Evolutionary conservation across 2,329 filamentous ascomycete genomes (phyloP), one percentile per base, ranked within the genome.

Genomic region (Ramichloridium luteum): DNA sequence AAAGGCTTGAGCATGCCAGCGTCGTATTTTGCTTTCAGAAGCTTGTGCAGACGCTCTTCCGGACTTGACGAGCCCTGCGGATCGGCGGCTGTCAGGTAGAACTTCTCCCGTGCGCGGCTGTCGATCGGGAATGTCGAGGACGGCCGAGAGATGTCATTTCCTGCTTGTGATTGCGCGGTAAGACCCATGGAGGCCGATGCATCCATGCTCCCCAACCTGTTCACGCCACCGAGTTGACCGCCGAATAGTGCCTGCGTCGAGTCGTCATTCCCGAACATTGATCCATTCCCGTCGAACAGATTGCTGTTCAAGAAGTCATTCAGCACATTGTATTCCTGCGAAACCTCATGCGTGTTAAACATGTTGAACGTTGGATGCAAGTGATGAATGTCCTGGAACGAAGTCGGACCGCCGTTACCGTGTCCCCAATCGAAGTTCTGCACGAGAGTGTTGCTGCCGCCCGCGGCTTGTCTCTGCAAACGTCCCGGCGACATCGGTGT

Each of bases 291-390:
- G 60, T 96, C 86, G 43, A 94, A 70, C 34, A 94, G 64, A 53
- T 83, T 93, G 45, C 77, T 92, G 57, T 86, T 90, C 39, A 98
- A 70, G 54, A 96, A 96, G 58, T 98, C 88, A 64, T 92, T 93
- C 52, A 98, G 74, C 31, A 96, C 65, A 54, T 94, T 93, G 58
- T 93, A 94, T 64, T 98, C 90, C 61, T 90, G 90, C 39, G 81
- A 86, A 47, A 94, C 82, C 60, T 98, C 90, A 41, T 85, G 82
- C n/a, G 76, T 74, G 54, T 79, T 80, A 61, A 94, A 92, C 79
- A 93, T 86, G n/a, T 23, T 23, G 64, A 90, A 96, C 52, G 82
- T 90, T 37, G 83, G 80, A 60, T 94, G 84, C 53, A 86, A 84
- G 54, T 77, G 83, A 61, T 90, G 84, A 77, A 94, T 90, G 59